Evolutionary conservation across 2,329 filamentous ascomycete genomes (phyloP).

Genomic region (Pochonia chlamydosporia): DNA sequence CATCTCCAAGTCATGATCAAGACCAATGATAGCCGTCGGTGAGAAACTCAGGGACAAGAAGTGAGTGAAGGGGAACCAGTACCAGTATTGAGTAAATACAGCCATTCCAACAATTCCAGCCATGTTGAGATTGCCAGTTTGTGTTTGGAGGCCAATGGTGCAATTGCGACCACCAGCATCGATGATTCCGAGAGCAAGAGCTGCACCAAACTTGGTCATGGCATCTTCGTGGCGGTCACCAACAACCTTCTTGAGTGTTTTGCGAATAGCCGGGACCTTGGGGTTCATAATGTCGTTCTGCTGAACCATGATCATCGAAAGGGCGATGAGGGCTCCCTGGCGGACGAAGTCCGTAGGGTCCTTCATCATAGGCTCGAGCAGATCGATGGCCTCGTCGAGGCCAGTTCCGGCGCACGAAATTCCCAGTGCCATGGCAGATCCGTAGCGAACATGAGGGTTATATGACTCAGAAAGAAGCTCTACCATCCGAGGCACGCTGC

Average conservation of each 20-base stretch:
- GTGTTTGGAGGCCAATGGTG: slow-evolving; percentile 94
- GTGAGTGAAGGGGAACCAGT: slow-evolving; percentile 99
- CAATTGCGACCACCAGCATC: slow-evolving; percentile 97
- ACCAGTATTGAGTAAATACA: slow-evolving; percentile 99
- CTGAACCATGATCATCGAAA: slow-evolving; percentile 99
- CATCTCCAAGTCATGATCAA: slow-evolving; percentile 90
- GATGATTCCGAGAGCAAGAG: slow-evolving; percentile 91
- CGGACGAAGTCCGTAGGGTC: slow-evolving; percentile 97
- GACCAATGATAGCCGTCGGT: slow-evolving; percentile 91
- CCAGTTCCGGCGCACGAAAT: slow-evolving; percentile 97
- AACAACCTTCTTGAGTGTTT: slow-evolving; percentile 90
- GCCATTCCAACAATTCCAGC: slow-evolving; percentile 95
- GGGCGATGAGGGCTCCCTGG: slow-evolving; percentile 87
- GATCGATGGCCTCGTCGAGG: slow-evolving; percentile 89
- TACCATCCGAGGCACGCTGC: slow-evolving; percentile 96
- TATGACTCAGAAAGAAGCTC: slow-evolving; percentile 97
- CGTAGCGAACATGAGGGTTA: slow-evolving; percentile 96
- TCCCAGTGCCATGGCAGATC: slow-evolving; percentile 95
- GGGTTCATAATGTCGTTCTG: slow-evolving; percentile 99
- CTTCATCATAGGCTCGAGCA: slow-evolving; percentile 98
- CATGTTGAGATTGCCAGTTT: slow-evolving; percentile 98
- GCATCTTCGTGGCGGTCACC: slow-evolving; percentile 95
- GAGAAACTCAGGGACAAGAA: slow-evolving; percentile 94
- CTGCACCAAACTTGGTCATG: slow-evolving; percentile 98
- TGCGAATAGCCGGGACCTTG: slow-evolving; percentile 85